Evolutionary conservation across 305 asterid genomes (phyloP).

Genomic region (Fraxinus paxiana): DNA sequence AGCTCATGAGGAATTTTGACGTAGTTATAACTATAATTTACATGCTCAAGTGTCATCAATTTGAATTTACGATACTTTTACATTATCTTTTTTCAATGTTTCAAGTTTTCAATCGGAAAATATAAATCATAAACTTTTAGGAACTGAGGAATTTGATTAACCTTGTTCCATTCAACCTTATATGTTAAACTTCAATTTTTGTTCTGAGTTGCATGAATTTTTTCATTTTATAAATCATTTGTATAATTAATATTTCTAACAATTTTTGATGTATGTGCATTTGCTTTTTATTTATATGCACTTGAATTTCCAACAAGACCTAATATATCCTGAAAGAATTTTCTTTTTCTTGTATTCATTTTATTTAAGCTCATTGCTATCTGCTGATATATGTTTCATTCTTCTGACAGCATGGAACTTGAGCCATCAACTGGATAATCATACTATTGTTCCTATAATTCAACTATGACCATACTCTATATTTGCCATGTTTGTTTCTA

Average conservation of each 20-base stretch:
- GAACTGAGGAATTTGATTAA: not conserved
- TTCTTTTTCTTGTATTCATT: not conserved
- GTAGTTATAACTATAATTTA: not conserved
- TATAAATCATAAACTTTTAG: not conserved
- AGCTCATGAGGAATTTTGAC: not conserved
- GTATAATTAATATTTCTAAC: not conserved
- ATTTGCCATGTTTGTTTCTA: constrained; percentile 2
- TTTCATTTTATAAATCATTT: not conserved
- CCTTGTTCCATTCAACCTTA: not conserved
- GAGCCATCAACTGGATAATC: not conserved
- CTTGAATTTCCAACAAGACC: not conserved
- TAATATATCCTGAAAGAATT: not conserved
- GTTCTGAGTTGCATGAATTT: not conserved
- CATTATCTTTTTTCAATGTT: not conserved
- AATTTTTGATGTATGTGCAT: not conserved
- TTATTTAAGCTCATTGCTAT: constrained; percentile 3
- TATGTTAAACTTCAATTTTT: not conserved
- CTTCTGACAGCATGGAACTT: constrained; percentile 4
- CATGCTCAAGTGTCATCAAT: not conserved
- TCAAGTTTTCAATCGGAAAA: not conserved
- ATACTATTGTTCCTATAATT: not conserved
- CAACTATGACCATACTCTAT: not conserved
- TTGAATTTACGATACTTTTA: not conserved
- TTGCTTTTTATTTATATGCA: not conserved
- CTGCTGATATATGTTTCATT: constrained; percentile 8